These are phyloP conservation scores for Talaromyces sp. DNA, from an alignment of 2,329 filamentous ascomycete genomes.

Conservation along the genomic window DNA sequence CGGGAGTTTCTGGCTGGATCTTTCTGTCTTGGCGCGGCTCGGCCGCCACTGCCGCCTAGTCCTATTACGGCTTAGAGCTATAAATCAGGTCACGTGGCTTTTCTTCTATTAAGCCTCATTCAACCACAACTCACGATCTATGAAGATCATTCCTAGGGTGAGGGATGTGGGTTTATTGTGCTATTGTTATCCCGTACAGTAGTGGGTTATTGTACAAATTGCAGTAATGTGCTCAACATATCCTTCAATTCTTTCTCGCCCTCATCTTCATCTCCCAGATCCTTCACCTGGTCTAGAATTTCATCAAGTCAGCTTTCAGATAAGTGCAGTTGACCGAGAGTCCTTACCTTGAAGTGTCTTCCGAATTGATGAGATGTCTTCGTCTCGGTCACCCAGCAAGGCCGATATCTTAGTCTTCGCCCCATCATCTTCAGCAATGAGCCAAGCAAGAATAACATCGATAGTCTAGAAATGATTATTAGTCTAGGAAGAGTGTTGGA, in stretches of 20 bases:
- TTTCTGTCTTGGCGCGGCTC: constrained; percentile 21
- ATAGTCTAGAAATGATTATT: constrained; percentile 48
- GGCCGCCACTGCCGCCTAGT: constrained; percentile 23
- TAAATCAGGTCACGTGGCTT: neutral
- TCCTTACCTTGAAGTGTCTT: constrained; percentile 59
- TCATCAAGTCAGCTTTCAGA: neutral
- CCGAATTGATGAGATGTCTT: constrained; percentile 59
- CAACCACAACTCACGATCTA: neutral
- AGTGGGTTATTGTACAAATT: constrained; percentile 28
- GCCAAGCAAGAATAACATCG: constrained; percentile 83
- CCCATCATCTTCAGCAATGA: constrained; percentile 80
- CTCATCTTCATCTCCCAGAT: constrained; percentile 52
- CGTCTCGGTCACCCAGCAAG: constrained; percentile 63
- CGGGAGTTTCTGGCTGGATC: constrained; percentile 25
- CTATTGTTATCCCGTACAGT: neutral
- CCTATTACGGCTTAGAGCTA: neutral
- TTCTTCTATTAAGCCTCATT: neutral
- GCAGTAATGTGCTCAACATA: constrained; percentile 58
- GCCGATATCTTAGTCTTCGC: constrained; percentile 60
- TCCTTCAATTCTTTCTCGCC: constrained; percentile 53
- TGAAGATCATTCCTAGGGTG: neutral
- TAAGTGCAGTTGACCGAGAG: too few species aligned
- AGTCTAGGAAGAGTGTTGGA: neutral
- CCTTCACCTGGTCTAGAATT: constrained; percentile 54
- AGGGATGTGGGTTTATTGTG: neutral